Evolutionary conservation across 768 basidiomycete species (phyloP), one percentile per base, ranked within the genome.

Genomic region (Xerocomus brunneocitrinus): DNA sequence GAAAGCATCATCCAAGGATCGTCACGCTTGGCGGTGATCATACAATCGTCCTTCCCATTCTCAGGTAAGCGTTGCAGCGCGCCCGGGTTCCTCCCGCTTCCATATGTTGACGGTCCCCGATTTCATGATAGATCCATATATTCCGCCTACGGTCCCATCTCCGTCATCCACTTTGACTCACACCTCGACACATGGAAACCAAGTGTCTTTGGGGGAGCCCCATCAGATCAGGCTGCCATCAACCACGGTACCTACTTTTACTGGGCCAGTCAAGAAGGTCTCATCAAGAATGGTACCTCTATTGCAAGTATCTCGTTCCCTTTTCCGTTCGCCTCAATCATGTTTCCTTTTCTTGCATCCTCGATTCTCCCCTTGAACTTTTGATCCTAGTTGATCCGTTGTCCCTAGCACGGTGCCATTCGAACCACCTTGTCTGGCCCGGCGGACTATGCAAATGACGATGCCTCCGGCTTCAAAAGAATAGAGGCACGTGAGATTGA

Each of bases 221-320:
- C 85, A 4, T 84, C 84, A 27, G 75, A 77, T 1, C 84, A 84
- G 53, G 87, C 85, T 0, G 82, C 83, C 22, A 83, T 94, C 58
- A 92, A 89, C 55, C 91, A 94, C 55, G 91, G 91, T 12, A 91
- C 89, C 3, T 93, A 92, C 73, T 94, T 94, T 70, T 93, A 90
- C 71, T 88, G 88, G 79, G 92, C 92, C 0, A 84, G 83, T 55
- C 80, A 86, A 60, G 89, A 91, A 62, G 91, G 91, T 3, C 73
- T 91, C 41, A 85, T 95, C 57, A 77, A 76, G 61, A 87, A 89
- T 55, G 87, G 86, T 57, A 79, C 79, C 53, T 88, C 87, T 69
- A 87, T 88, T 83, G 87, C 85, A 88, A 88, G 87, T 87, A 61
- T 79, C 68, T 55, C 36, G 63, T 72, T 67, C 66, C 68, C 58